A percentile compares a stretch with the other conserved stretches of the same genome.
Evolutionary conservation across 345 rosid species (phyloP).

Genomic region (Eucalyptus caleyi): DNA sequence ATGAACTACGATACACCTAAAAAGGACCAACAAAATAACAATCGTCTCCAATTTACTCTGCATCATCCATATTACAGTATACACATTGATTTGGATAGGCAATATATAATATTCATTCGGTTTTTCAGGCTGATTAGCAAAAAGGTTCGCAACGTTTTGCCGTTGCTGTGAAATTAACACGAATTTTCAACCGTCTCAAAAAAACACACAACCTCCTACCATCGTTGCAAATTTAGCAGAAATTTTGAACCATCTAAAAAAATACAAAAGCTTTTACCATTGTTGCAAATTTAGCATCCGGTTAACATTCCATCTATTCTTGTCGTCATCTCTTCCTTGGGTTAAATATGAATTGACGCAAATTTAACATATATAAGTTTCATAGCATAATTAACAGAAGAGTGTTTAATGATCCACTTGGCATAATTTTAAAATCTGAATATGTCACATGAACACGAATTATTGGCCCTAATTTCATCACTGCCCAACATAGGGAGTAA

Average conservation of each 20-base stretch:
- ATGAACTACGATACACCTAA: neutral
- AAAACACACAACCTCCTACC: neutral
- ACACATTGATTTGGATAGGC: neutral
- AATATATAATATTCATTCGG: neutral
- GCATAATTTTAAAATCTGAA: neutral
- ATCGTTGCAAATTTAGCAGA: neutral
- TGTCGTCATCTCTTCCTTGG: neutral
- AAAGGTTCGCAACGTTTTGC: neutral
- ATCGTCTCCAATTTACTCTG: neutral
- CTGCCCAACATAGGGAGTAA: neutral
- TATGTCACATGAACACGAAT: neutral
- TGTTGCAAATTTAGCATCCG: neutral
- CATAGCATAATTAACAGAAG: neutral
- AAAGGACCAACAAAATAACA: neutral
- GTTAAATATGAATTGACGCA: neutral
- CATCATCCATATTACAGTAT: neutral
- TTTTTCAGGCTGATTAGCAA: neutral
- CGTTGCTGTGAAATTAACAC: neutral
- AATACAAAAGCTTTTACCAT: neutral
- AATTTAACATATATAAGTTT: neutral
- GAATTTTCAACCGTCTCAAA: neutral
- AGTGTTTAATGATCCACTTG: neutral
- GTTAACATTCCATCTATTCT: neutral
- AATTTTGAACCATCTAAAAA: neutral
- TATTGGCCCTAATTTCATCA: neutral